These are phyloP conservation scores for Rhododendron ferrugineum DNA, from an alignment of 148 eudicot genomes.

Conservation along the genomic window DNA sequence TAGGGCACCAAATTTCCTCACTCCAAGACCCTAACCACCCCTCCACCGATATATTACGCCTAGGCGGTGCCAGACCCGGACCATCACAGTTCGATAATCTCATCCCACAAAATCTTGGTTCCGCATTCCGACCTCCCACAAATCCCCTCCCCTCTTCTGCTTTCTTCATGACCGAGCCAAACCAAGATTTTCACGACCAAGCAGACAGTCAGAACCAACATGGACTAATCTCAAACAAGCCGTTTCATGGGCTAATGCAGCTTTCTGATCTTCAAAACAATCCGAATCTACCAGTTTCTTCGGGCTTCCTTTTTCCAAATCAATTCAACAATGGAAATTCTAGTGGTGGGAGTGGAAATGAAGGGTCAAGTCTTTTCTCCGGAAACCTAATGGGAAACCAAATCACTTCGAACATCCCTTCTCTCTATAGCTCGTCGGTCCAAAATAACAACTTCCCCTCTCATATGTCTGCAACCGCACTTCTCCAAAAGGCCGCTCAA, in stretches of 20 bases:
- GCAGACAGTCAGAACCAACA: slow-evolving; percentile 10
- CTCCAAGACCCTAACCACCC: slow-evolving; percentile 19
- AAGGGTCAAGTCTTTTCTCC: slow-evolving; percentile 11
- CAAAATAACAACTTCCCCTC: slow-evolving; percentile 14
- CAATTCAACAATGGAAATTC: slow-evolving; percentile 14
- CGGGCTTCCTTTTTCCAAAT: slow-evolving; percentile 10
- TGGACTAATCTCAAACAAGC: slow-evolving; percentile 12
- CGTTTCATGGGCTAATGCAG: slow-evolving; percentile 27
- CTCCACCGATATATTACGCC: neutral
- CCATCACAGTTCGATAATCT: slow-evolving; percentile 4
- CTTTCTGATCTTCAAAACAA: slow-evolving; percentile 23
- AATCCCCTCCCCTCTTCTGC: slow-evolving; percentile 9
- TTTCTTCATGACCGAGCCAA: slow-evolving; percentile 13
- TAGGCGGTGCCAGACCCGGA: neutral
- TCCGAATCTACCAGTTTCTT: neutral
- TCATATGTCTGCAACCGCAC: slow-evolving; percentile 67
- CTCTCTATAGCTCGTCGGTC: slow-evolving; percentile 8
- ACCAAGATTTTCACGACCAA: slow-evolving; percentile 23
- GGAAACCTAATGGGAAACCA: slow-evolving; percentile 18
- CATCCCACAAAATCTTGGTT: neutral
- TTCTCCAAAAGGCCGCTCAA: slow-evolving; percentile 70
- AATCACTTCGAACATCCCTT: slow-evolving; percentile 8
- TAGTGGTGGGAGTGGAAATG: slow-evolving; percentile 3
- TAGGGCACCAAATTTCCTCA: slow-evolving; percentile 5
- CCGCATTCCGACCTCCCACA: slow-evolving; percentile 6